Base-by-base conservation (phyloP, 345 rosid genomes). In the Gossypium raimondii region DNA sequence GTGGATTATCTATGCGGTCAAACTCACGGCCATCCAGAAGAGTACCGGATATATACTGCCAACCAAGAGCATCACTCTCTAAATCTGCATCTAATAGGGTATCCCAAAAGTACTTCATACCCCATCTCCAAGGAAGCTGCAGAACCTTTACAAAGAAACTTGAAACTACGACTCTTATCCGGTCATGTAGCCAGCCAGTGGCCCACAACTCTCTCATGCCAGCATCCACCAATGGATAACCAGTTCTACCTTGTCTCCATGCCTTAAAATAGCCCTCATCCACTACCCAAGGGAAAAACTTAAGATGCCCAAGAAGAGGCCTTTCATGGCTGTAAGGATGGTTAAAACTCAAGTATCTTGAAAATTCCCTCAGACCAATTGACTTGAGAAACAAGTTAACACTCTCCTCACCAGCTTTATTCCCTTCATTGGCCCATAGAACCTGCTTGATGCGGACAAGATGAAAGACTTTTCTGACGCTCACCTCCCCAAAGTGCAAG, bases 141-240 rank as follows among this genome's bases (percentile, higher is more conserved):
- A 94, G 83, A 79, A 94, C 97, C 84, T 94, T 94, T 57, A 94
- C 99, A 76, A 94, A 94, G 87, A 94, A 94, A 83, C 98, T 94
- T 57, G 98, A 89, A 73, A 94, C 98, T 45, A 94, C 98, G 2
- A 94, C 97, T 78, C 98, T 77, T 79, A 94, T 94, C 77, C 98
- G 92, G 79, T 94, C 98, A 29, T 94, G 98, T 57, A 94, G 81
- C 98, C 98, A 94, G 69, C 98, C 98, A 0, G 97, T 85, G 72
- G 98, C 98, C 98, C 98, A 94, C 80, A 94, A 77, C 83, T 94
- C 98, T 82, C 98, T 86, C 98, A 94, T 94, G 70, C 98, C 98
- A 0, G 98, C 97, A 77, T 94, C 98, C n/a, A 94, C 98, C 74
- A 94, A 73, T 0, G 98, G 98, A 82, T 94, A 94, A 16, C 98